Base-by-base conservation (phyloP, 768 basidiomycete genomes). In the Mycena kentingensis region DNA sequence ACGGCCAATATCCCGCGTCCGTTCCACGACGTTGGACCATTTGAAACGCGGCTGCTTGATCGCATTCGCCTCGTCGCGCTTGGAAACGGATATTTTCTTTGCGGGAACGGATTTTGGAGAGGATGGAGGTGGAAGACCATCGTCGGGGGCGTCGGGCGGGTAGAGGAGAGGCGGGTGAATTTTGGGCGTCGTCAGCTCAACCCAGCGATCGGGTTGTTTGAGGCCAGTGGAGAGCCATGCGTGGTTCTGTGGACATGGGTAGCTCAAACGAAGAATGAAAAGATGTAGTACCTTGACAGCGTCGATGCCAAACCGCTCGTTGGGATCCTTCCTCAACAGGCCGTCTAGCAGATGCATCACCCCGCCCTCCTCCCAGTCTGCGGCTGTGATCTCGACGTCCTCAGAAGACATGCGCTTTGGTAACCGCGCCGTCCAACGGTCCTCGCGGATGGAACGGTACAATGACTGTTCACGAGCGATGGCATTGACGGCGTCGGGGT, bases 371-470 rank as follows among this genome's bases (percentile, higher is more conserved):
- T 15, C 44, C 57, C 46, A 49, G 25, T 55, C 57, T 24, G 13
- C 32, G 3, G 12, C 15, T 8, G 10, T 10, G 6, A 59, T 26
- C 6, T 27, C 21, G 7, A 47, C 22, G 18, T 24, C 39, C 13
- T 50, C 26, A 12, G 57, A 25, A 21, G 44, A 54, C 52, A 58
- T 39, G 6, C 19, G 31, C 22, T 27, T 16, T 22, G 26, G 19
- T n/a, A n/a, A 12, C 21, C 31, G 15, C 22, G 39, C 25, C 1
- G 19, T 2, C 57, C 57, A 59, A 7, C 16, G 7, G 2, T 55
- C 49, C 21, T 49, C 50, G 21, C 57, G 39, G 7, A 59, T 59
- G 0, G 50, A 45, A 5, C 57, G 49, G 16, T 54, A 59, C 16
- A 59, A 19, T 4, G 41, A 32, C 4, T 49, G 31, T 31, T 54